These are phyloP conservation scores for Hyaloperonospora brassicae DNA, from an alignment of 352 stramenopile species.

Conservation along the genomic window DNA sequence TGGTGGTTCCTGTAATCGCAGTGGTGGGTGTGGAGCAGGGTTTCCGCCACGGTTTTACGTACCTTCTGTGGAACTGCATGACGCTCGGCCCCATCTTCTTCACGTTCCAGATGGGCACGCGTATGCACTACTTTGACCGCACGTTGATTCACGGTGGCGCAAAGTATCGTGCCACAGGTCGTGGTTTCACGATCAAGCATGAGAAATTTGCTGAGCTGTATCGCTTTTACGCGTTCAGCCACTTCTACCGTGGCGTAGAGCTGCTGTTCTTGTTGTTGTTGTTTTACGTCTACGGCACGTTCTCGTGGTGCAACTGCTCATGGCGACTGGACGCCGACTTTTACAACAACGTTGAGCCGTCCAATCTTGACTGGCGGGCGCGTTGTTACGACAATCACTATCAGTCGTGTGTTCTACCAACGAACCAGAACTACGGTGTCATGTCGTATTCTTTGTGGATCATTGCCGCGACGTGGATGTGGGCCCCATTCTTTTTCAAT, in stretches of 20 bases:
- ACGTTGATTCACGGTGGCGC: slow-evolving; percentile 96
- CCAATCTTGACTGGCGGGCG: slow-evolving; percentile 64
- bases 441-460: slow-evolving; percentile 96
- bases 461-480: slow-evolving; percentile 86
- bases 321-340: slow-evolving; percentile 63
- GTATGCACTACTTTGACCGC: slow-evolving; percentile 97
- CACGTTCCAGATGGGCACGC: slow-evolving; percentile 99
- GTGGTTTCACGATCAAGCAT: slow-evolving; percentile 98
- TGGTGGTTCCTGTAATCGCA: slow-evolving; percentile 95
- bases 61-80: slow-evolving; percentile 91
- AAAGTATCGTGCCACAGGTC: slow-evolving; percentile 96
- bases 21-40: slow-evolving; percentile 96
- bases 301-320: slow-evolving; percentile 88
- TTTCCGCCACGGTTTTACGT: slow-evolving; percentile 89
- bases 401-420: slow-evolving; percentile 88
- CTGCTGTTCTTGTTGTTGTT: slow-evolving; percentile 78
- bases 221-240: slow-evolving; percentile 95
- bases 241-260: slow-evolving; percentile 97
- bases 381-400: slow-evolving; percentile 79
- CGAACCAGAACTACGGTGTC: slow-evolving; percentile 96
- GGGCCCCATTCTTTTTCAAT: slow-evolving; percentile 91
- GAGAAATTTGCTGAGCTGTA: slow-evolving; percentile 96
- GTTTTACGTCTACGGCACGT: slow-evolving; percentile 88
- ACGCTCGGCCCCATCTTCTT: slow-evolving; percentile 98
- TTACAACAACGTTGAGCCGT: slow-evolving; percentile 69